Evolutionary conservation across 2,329 filamentous ascomycete genomes (phyloP).

Genomic region (Juglanconis sp.): DNA sequence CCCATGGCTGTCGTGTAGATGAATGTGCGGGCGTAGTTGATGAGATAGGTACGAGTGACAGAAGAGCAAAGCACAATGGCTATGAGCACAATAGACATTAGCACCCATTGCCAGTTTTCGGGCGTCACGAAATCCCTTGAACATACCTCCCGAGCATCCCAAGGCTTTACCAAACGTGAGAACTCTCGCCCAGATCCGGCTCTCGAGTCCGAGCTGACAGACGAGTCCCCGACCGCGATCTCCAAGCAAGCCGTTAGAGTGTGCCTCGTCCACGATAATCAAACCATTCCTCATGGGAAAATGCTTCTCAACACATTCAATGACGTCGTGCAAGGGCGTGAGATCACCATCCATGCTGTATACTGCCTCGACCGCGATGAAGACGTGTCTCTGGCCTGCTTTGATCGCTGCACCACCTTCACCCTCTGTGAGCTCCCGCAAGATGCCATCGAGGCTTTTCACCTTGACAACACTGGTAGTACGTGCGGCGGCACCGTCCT

Average conservation of each 20-base stretch:
- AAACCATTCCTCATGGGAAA: conserved; percentile 58
- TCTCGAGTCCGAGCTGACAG: conserved; percentile 52
- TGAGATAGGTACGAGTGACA: conserved; percentile 59
- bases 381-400: conserved; percentile 49
- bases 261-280: conserved; percentile 66
- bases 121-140: neutral
- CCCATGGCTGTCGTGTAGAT: conserved; percentile 73
- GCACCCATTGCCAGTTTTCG: neutral
- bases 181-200: conserved; percentile 53
- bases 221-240: conserved; percentile 55
- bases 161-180: conserved; percentile 68
- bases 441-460: conserved; percentile 26
- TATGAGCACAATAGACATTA: neutral
- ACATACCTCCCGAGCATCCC: conserved; percentile 60
- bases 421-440: conserved; percentile 30
- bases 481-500: neutral
- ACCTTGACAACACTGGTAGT: neutral
- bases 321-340: conserved; percentile 59
- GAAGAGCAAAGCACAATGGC: conserved; percentile 60
- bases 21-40: conserved; percentile 73
- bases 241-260: conserved; percentile 61
- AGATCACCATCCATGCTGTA: conserved; percentile 86
- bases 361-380: conserved; percentile 66
- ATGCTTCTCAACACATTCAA: conserved; percentile 51
- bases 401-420: conserved; percentile 30